Evolutionary conservation across 768 basidiomycete genomes (phyloP).

Genomic region (Termitomyces sp.): DNA sequence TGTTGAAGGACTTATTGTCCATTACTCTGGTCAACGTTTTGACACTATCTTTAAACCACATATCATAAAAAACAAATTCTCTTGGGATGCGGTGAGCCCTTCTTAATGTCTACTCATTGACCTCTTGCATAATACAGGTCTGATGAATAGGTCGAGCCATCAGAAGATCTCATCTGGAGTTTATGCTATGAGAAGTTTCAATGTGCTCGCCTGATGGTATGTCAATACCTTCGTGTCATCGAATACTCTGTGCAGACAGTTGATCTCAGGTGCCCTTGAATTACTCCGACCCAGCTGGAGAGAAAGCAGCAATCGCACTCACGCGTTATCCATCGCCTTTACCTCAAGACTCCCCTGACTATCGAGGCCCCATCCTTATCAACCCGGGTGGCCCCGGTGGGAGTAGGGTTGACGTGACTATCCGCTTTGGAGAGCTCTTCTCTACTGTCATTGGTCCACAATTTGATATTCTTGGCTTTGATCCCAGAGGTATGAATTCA

Average conservation of each 20-base stretch:
- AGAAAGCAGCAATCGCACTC: slow-evolving; percentile 35
- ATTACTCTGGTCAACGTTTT: not conserved
- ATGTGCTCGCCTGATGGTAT: slow-evolving; percentile 27
- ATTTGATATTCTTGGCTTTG: slow-evolving; percentile 42
- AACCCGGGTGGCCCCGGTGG: slow-evolving; percentile 47
- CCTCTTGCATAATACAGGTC: too few species aligned
- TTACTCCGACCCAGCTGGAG: slow-evolving; percentile 32
- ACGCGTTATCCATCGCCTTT: slow-evolving; percentile 32
- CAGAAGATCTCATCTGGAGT: slow-evolving; percentile 15
- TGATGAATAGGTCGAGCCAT: slow-evolving; percentile 12
- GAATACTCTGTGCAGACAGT: not conserved
- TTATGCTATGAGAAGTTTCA: slow-evolving; percentile 19
- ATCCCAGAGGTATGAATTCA: slow-evolving; percentile 32
- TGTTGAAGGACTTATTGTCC: not conserved
- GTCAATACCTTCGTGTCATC: not conserved
- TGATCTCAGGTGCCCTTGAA: slow-evolving; percentile 36
- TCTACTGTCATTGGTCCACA: slow-evolving; percentile 30
- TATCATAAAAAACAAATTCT: not conserved
- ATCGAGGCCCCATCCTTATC: slow-evolving; percentile 38
- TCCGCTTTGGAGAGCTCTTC: slow-evolving; percentile 18
- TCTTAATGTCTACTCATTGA: not conserved
- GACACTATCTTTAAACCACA: not conserved
- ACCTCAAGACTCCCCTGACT: slow-evolving; percentile 18
- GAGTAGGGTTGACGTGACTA: slow-evolving; percentile 29
- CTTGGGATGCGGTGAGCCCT: slow-evolving; percentile 1